A percentile compares a stretch with the other conserved stretches of the same genome.
Evolutionary conservation across 148 eudicot genomes (phyloP).

Genomic region (Chenopodium berlandieri): DNA sequence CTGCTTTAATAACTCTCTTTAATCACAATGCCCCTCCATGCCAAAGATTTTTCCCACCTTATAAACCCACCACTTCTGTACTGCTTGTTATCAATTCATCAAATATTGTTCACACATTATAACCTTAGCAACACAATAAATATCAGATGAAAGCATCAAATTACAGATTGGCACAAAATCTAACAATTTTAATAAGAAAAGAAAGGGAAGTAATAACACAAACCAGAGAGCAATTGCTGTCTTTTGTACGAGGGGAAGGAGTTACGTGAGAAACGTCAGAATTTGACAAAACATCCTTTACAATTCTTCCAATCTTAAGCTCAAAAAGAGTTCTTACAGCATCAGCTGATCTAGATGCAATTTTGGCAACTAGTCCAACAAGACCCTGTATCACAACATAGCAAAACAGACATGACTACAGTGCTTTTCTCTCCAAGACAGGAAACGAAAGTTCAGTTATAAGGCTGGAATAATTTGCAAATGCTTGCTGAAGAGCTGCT

Average conservation of each 20-base stretch:
- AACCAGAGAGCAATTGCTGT: constrained; percentile 72
- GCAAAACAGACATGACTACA: constrained; percentile 2
- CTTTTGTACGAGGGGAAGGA: constrained; percentile 48
- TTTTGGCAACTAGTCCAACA: constrained; percentile 71
- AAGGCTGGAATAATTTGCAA: not conserved
- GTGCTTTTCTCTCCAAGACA: not conserved
- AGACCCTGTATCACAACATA: constrained; percentile 52
- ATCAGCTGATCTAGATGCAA: constrained; percentile 73
- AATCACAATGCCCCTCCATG: not conserved
- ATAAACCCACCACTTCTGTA: not conserved
- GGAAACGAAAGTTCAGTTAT: not conserved
- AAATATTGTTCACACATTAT: not conserved
- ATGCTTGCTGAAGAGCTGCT: not conserved
- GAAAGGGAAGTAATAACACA: constrained; percentile 6
- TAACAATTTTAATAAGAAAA: not conserved
- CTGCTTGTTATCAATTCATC: not conserved
- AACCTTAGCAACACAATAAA: not conserved
- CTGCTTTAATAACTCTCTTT: not conserved
- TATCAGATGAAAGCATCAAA: not conserved
- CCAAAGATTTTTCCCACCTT: not conserved
- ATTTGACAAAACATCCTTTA: constrained; percentile 62
- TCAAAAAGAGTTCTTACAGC: constrained; percentile 76
- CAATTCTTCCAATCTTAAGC: constrained; percentile 59
- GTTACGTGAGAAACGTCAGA: constrained; percentile 55
- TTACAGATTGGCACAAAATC: not conserved